Base-by-base conservation (phyloP, 257 asterid genomes). In the Leptodermis oblonga region DNA sequence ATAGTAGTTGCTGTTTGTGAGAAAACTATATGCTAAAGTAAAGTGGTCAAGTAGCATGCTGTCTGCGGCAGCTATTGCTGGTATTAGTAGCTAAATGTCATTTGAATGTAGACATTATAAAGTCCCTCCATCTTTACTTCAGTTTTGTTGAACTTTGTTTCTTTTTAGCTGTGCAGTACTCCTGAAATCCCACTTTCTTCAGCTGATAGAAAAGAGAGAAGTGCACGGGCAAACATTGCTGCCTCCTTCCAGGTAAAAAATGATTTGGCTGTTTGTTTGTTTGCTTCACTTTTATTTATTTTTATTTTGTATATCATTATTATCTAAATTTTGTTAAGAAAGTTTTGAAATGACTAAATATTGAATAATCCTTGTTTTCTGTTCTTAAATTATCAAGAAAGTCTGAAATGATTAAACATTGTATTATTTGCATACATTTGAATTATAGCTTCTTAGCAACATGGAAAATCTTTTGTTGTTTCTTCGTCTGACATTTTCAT, bases 221-320 rank as follows among this genome's bases (percentile, higher is more conserved):
- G 73, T 77, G 85, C 82, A 41, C 89, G 99, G 74, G 99, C 99
- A n/a, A 87, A 94, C 78, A 85, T 93, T 74, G 97, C 99, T 65
- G 97, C 99, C 74, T 91, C 99, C 52, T 94, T 94, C 80, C 99
- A 94, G 95, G 97, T 88, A 71, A 78, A 26, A 18, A 23, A 1
- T 10, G 22, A n/a, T 28, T 49, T 26, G 7, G 34, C 26, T 0
- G 34, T 64, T 43, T 31, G 28, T 70, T 45, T 4, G 34, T 34
- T 49, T 18, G 6, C 31, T 46, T 17, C 20, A 13, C 39, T 4
- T 56, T 30, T 30, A 5, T 7, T 7, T 22, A 23, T 52, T 52
- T 7, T 49, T 22, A 18, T 46, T 46, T 46, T 46, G n/a, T n/a
- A n/a, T n/a, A n/a, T n/a, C n/a, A n/a, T n/a, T n/a, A n/a, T n/a